Percentiles rank a stretch among this genome's conserved stretches.
phyloP scores from a whole-genome alignment of 371 early-diverging fungal genomes.

The Lichtheimia hyalospora region DNA sequence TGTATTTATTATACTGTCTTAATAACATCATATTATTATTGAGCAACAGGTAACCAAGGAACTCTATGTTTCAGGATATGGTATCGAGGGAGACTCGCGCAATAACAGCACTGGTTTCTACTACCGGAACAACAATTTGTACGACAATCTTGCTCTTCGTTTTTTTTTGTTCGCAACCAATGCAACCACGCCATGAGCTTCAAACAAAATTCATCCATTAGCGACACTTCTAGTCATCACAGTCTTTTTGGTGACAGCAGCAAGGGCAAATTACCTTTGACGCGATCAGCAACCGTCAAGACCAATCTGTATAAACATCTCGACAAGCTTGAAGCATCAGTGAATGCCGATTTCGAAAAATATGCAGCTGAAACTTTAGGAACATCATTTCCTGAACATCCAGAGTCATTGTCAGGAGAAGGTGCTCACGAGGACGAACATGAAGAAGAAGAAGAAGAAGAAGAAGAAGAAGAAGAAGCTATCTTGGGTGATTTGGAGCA shows the following conservation, averaged over 20 bases:
- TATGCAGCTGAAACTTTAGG: slow-evolving; percentile 18
- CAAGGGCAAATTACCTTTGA: slow-evolving; percentile 2
- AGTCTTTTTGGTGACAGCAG: too few species aligned
- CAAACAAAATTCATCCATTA: not conserved
- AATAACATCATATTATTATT: too few species aligned
- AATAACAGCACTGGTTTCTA: too few species aligned
- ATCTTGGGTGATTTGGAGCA: slow-evolving; percentile 11
- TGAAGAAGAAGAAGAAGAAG: not conserved
- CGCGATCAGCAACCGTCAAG: slow-evolving; percentile 2
- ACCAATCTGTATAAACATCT: slow-evolving; percentile 22
- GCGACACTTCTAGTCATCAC: too few species aligned
- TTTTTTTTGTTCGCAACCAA: too few species aligned
- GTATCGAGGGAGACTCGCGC: too few species aligned
- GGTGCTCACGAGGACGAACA: not conserved
- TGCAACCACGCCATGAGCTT: too few species aligned
- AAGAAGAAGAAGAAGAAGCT: not conserved
- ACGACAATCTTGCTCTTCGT: too few species aligned
- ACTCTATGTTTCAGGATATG: too few species aligned
- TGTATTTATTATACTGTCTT: too few species aligned
- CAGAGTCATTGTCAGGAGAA: not conserved
- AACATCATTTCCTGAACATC: not conserved
- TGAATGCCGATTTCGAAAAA: slow-evolving; percentile 23
- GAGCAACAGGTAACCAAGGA: too few species aligned
- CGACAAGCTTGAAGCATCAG: slow-evolving; percentile 22
- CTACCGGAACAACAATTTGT: too few species aligned